Base-by-base conservation (phyloP, 257 asterid species). In the Verbena officinalis region DNA sequence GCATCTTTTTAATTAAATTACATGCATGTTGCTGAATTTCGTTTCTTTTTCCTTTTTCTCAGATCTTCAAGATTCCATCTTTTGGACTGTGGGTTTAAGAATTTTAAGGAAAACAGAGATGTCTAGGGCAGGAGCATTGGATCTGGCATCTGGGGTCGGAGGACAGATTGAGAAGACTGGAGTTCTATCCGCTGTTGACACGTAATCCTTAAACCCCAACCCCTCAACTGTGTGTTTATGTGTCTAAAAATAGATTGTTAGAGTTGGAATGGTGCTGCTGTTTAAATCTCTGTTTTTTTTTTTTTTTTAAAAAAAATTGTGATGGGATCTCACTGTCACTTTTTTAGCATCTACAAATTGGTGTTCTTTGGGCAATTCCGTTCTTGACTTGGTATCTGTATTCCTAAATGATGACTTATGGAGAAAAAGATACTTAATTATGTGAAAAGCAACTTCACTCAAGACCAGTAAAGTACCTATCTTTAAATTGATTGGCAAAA, bases 121-220 rank as follows among this genome's bases (percentile, higher is more conserved):
- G 97, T 73, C 97, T 55, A 89, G 79, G 67, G 73, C 78, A 42
- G 95, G 97, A 55, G 63, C 96, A 46, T 68, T 92, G 85, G 91
- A 87, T 87, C 89, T 92, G 83, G 97, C 97, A 63, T 68, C 93
- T 79, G 95, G 96, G 54, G 81, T 89, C 51, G 98, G 98, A 61
- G 98, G 98, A 30, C 79, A 76, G 81, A 89, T 92, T 62, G 81
- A 78, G 48, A 92, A 92, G 78, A 69, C 70, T 49, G 91, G 82
- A 5, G 97, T 92, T 73, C 87, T 83, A 43, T 78, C 93, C 23
- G 97, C 97, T 53, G 97, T 92, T 59, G 97, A 92, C 73, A 89
- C 84, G 98, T 75, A 68, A 51, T 5, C 27, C 33, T 51, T 61
- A n/a, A 7, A 33, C 10, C 11, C 6, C 24, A 19, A 3, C 1